A percentile compares a stretch with the other conserved stretches of the same genome.
Conservation (phyloP, 352 stramenopile genomes). For the Pythium volutum region DNA sequence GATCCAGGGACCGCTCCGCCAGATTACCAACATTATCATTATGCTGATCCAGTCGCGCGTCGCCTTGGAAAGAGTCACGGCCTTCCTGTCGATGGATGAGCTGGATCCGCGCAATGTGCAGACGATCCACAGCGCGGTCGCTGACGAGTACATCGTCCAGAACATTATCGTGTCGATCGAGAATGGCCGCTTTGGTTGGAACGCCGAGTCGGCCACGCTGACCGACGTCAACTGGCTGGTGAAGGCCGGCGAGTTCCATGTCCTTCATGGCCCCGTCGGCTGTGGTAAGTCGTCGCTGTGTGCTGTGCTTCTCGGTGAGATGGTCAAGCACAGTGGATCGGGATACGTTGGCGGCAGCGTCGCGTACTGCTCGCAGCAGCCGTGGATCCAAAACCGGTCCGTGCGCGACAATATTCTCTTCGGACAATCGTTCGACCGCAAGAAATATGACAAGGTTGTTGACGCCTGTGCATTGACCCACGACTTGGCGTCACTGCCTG, state of each 20-base stretch:
- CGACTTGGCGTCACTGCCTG: conserved; percentile 44
- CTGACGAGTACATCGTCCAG: conserved; percentile 18
- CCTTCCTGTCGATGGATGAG: conserved; percentile 52
- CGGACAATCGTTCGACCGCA: conserved; percentile 44
- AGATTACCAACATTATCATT: conserved; percentile 44
- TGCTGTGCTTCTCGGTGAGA: conserved; percentile 90
- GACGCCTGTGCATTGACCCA: conserved; percentile 46
- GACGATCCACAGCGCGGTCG: conserved; percentile 6
- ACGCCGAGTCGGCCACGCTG: conserved; percentile 25
- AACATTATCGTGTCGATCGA: conserved; percentile 32
- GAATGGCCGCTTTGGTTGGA: conserved; percentile 33
- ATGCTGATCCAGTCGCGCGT: conserved; percentile 87
- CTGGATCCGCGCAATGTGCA: conserved; percentile 17
- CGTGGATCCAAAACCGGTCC: conserved; percentile 81
- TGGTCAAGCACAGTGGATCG: conserved; percentile 19
- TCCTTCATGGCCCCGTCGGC: conserved; percentile 88
- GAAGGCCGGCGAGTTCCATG: conserved; percentile 72
- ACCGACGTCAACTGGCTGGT: conserved; percentile 65
- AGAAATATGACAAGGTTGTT: conserved; percentile 43
- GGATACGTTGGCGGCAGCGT: conserved; percentile 34
- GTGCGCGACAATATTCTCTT: conserved; percentile 89
- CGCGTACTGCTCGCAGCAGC: conserved; percentile 71
- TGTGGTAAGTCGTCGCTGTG: conserved; percentile 92
- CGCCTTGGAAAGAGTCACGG: conserved; percentile 36
- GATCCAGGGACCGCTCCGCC: conserved; percentile 52